Percentiles rank a stretch among this genome's conserved stretches.
phyloP scores from a whole-genome alignment of 1,284 basidiomycete species.

The Sporisorium iseilematis-ciliati region DNA sequence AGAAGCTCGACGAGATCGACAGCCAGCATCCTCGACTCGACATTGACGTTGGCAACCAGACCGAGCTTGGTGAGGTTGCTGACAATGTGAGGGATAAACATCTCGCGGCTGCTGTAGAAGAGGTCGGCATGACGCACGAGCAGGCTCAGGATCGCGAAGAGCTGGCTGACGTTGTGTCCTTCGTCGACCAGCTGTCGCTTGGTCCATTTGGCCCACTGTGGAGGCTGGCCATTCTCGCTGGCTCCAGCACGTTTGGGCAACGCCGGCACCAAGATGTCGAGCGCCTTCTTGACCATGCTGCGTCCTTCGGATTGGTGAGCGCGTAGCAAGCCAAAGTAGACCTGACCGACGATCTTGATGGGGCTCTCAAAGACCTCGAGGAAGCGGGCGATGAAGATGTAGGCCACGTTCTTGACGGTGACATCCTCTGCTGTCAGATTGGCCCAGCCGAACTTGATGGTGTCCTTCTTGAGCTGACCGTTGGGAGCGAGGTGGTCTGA shows the following conservation, averaged over 20 bases:
- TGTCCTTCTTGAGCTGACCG: slow-evolving; percentile 86
- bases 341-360: slow-evolving; percentile 91
- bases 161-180: slow-evolving; percentile 81
- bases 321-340: slow-evolving; percentile 92
- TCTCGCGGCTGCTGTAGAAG: slow-evolving; percentile 91
- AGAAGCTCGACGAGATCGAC: slow-evolving; percentile 71
- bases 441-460: slow-evolving; percentile 95
- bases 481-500: slow-evolving; percentile 76
- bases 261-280: slow-evolving; percentile 91
- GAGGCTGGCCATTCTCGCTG: slow-evolving; percentile 73
- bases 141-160: slow-evolving; percentile 89
- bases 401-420: slow-evolving; percentile 93
- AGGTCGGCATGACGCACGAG: slow-evolving; percentile 90
- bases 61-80: slow-evolving; percentile 89
- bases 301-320: slow-evolving; percentile 82
- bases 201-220: slow-evolving; percentile 90
- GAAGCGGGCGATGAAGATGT: slow-evolving; percentile 93
- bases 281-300: slow-evolving; percentile 83
- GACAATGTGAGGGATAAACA: slow-evolving; percentile 97
- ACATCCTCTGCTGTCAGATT: slow-evolving; percentile 85
- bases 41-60: slow-evolving; percentile 77
- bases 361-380: slow-evolving; percentile 91
- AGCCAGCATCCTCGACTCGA: slow-evolving; percentile 80
- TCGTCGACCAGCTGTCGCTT: slow-evolving; percentile 91
- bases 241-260: slow-evolving; percentile 75